phyloP scores from a whole-genome alignment of 2,329 filamentous ascomycete genomes.

The Cadophora sp. region DNA sequence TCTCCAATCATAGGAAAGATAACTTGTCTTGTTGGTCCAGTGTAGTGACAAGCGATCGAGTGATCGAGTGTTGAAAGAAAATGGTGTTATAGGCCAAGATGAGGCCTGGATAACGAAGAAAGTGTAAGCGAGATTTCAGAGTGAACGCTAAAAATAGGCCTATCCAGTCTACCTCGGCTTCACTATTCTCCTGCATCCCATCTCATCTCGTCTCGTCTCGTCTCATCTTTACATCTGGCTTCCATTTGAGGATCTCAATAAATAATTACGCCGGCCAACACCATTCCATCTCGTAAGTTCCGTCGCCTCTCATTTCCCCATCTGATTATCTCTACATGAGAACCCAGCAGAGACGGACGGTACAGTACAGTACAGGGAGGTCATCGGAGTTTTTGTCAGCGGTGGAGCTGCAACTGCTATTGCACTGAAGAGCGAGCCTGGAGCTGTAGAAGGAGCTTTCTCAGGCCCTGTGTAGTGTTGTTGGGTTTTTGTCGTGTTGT shows the following conservation, averaged over 20 bases:
- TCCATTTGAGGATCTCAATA: neutral
- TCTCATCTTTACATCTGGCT: neutral
- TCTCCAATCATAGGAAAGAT: no score
- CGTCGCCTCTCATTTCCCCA: slow-evolving; percentile 1
- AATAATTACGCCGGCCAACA: neutral
- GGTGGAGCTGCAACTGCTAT: neutral
- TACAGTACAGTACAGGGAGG: neutral
- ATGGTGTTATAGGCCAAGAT: no score
- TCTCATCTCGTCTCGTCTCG: neutral
- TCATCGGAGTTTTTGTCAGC: slow-evolving; percentile 7
- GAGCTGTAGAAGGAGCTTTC: neutral
- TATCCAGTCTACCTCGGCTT: neutral
- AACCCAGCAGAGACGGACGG: neutral
- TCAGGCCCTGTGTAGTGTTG: neutral
- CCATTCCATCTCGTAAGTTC: neutral
- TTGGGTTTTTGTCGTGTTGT: no score
- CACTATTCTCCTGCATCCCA: neutral
- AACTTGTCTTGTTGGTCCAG: no score
- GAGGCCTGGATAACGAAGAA: neutral
- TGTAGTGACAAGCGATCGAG: no score
- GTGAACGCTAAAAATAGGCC: slow-evolving; percentile 2
- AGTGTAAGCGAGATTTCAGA: neutral
- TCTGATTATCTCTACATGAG: neutral
- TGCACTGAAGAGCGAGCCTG: neutral
- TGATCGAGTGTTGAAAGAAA: no score